A percentile compares a stretch with the other conserved stretches of the same genome.
These are phyloP conservation scores for Melastoma malabathricum DNA, from an alignment of 345 rosid species.

Conservation along the genomic window DNA sequence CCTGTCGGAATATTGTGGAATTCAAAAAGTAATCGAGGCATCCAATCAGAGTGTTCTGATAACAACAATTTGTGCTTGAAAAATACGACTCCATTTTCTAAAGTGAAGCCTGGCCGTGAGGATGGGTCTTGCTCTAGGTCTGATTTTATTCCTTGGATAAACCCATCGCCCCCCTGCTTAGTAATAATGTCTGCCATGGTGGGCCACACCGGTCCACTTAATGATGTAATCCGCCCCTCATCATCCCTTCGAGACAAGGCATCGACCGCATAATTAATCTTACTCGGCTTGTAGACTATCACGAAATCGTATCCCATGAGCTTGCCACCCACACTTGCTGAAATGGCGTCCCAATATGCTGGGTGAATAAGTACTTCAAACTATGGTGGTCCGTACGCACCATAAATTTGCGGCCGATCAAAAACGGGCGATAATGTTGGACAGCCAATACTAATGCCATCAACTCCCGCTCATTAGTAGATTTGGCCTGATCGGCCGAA, in stretches of 20 bases:
- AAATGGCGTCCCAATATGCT: background rate
- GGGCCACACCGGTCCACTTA: too few species aligned
- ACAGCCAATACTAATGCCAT: background rate
- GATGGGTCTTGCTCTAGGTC: too few species aligned
- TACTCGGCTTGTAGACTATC: background rate
- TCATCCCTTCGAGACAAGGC: background rate
- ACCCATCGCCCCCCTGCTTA: background rate
- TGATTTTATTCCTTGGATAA: background rate
- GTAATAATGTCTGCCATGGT: too few species aligned
- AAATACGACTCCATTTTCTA: too few species aligned
- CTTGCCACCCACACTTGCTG: background rate
- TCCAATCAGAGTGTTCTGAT: too few species aligned
- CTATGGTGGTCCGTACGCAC: background rate
- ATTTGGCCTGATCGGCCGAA: background rate
- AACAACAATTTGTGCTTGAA: too few species aligned
- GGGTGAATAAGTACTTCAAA: background rate
- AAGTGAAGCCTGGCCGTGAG: too few species aligned
- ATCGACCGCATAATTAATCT: background rate
- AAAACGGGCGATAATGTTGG: background rate
- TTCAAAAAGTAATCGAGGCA: too few species aligned
- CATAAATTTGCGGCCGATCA: background rate
- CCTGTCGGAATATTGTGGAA: too few species aligned
- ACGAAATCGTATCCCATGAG: background rate
- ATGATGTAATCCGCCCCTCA: background rate
- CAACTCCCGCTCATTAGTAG: background rate